Conservation (phyloP, 2,329 filamentous ascomycete genomes). For the Botrytis squamosa region DNA sequence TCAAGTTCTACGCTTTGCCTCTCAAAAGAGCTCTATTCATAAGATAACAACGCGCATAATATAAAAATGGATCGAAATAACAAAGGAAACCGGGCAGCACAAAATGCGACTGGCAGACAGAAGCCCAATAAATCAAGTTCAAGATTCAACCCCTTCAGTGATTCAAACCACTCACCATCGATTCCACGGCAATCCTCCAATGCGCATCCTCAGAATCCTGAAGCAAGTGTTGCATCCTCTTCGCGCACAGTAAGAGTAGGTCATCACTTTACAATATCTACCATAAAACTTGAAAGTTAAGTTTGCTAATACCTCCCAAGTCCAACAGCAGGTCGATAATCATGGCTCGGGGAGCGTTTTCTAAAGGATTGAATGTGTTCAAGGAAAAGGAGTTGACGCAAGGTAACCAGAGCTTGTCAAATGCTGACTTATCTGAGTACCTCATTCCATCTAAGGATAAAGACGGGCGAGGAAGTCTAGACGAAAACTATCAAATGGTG, state of each 20-base stretch:
- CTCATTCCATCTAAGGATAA: not conserved
- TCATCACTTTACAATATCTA: not conserved
- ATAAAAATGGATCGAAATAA: not conserved
- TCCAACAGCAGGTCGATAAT: not conserved
- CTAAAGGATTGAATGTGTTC: not conserved
- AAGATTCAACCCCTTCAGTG: not conserved
- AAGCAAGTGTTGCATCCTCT: not conserved
- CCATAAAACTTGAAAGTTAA: not conserved
- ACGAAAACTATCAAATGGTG: too few species aligned
- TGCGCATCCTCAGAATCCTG: not conserved
- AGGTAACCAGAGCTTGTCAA: not conserved
- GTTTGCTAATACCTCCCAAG: constrained; percentile 1
- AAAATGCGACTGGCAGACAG: not conserved
- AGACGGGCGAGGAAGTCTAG: too few species aligned
- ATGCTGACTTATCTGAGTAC: not conserved
- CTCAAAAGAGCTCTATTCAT: not conserved
- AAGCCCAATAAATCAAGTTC: not conserved
- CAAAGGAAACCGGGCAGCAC: not conserved
- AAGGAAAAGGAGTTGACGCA: constrained; percentile 6
- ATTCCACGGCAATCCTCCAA: not conserved
- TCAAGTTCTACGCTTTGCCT: not conserved
- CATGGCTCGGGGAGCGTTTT: not conserved
- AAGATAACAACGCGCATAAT: not conserved
- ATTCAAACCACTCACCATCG: not conserved
- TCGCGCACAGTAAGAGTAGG: constrained; percentile 1